Evolutionary conservation across 2,329 filamentous ascomycete genomes (phyloP), one percentile per base, ranked within the genome.

Genomic region (Aspergillus pseudoviridinutans): DNA sequence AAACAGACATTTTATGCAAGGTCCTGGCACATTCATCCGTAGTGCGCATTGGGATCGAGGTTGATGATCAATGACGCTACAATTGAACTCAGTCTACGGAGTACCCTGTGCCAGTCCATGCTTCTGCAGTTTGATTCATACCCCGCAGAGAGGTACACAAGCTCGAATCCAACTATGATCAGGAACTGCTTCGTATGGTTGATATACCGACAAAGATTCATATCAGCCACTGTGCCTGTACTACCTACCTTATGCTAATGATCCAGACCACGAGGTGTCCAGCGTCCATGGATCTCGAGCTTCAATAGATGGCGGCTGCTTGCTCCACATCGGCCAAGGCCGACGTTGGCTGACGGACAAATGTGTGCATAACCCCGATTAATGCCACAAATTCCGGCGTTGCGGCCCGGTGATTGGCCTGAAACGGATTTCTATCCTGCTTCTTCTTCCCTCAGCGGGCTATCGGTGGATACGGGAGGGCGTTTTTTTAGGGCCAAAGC

Each of bases 321-420:
- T 32, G 54, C 51, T 51, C 59, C 60, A 62, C 60, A 44, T 58
- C 54, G 56, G 49, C 52, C 22, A 42, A 56, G 41, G 22, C 58
- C 51, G 56, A 55, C 47, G 49, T 27, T 44, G 29, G 20, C 27
- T 51, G n/a, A 51, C 14, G 35, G 20, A 27, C 20, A 53, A 50
- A 53, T 59, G 50, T 29, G 20, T 57, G 59, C 59, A 63, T 61
- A 63, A 59, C n/a, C 35, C 35, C 22, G 32, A 29, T 49, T 55
- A 57, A 61, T 58, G 54, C 50, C 10, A 38, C 29, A 42, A 51
- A 47, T 25, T 8, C 22, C 22, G 44, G 44, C 44, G 3, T 27
- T 12, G 22, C 5, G 44, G 17, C 12, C 14, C 22, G 12, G 12
- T 25, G 24, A 47, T 47, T 47, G 44, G 44, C 24, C 44, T 14